phyloP scores from a whole-genome alignment of 2,329 filamentous ascomycete species.

The Diaporthe helianthi region DNA sequence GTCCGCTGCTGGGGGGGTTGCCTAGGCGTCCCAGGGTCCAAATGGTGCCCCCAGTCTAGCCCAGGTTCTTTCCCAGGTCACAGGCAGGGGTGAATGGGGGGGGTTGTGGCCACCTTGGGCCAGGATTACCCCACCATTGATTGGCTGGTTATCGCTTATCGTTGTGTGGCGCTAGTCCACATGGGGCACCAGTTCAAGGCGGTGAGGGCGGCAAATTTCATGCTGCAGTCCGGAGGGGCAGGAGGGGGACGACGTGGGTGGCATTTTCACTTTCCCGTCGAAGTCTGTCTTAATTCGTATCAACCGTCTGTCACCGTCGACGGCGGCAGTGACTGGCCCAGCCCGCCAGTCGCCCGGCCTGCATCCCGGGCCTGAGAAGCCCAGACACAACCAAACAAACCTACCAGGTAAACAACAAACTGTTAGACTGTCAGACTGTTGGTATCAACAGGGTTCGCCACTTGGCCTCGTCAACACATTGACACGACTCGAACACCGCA shows the following conservation, averaged over 20 bases:
- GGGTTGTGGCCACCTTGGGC: conserved; percentile 9
- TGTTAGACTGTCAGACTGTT: background rate
- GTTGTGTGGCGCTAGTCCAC: conserved; percentile 35
- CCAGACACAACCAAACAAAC: background rate
- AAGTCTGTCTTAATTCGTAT: conserved; percentile 8
- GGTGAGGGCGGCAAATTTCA: conserved; percentile 38
- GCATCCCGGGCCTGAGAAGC: background rate
- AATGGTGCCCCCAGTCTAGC: background rate
- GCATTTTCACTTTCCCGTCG: conserved; percentile 13
- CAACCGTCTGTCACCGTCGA: background rate
- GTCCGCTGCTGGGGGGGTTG: conserved; percentile 8
- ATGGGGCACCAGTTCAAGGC: conserved; percentile 38
- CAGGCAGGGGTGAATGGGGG: background rate
- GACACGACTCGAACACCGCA: conserved; percentile 9
- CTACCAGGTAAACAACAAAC: background rate
- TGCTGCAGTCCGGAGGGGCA: conserved; percentile 35
- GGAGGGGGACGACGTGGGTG: background rate
- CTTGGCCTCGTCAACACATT: background rate
- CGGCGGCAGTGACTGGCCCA: conserved; percentile 1
- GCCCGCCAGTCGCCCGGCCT: no score
- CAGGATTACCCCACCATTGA: conserved; percentile 41
- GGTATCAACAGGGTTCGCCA: conserved; percentile 7
- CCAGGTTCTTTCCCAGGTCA: background rate
- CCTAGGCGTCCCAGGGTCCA: background rate
- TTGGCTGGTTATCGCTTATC: conserved; percentile 37